Evolutionary conservation across 208 protist species (phyloP), one percentile per base, ranked within the genome.

Genomic region (Leptomonas seymouri): DNA sequence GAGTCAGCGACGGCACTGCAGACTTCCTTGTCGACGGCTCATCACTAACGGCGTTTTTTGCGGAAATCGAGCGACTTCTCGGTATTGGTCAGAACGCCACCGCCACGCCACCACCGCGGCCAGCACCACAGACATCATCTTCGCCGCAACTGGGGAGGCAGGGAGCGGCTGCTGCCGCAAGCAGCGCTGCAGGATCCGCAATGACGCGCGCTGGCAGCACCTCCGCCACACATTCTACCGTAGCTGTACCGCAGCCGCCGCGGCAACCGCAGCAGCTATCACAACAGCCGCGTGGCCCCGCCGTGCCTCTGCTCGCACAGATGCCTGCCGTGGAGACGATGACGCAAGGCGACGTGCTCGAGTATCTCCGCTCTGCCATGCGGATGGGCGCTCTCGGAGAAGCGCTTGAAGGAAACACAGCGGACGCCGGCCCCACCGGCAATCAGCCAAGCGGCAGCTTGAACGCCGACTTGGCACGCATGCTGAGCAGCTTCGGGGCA

Each of bases 21-120:
- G 64, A 75, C 57, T 61, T 76, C 41, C 56, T 76, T 31, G 31
- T 76, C 25, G 63, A 76, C 41, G 49, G 71, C 50, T 71, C 64
- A 31, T 71, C 64, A 18, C 71, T 77, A 8, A 56, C 63, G 15
- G 60, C 48, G 7, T 56, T 66, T 31, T 65, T 71, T 27, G 71
- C 71, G n/a, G 71, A 63, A 1, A 60, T 77, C 21, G 71, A 71
- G 58, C 64, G 64, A 0, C 57, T 67, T 15, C 48, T 73, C 6
- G 74, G 61, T 4, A 55, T 67, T 25, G 31, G 66, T n/a, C 39
- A 58, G 44, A 55, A 56, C 25, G 45, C 66, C 0, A 14, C 65
- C 21, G 16, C 53, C 3, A 39, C 53, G 36, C n/a, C 57, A 28
- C 21, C 39, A n/a, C 16, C 44, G 0, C 42, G 12, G 21, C 28